Percentiles rank a stretch among this genome's conserved stretches.
phyloP scores from a whole-genome alignment of 1,284 basidiomycete genomes.

The Jaminaea rosea region DNA sequence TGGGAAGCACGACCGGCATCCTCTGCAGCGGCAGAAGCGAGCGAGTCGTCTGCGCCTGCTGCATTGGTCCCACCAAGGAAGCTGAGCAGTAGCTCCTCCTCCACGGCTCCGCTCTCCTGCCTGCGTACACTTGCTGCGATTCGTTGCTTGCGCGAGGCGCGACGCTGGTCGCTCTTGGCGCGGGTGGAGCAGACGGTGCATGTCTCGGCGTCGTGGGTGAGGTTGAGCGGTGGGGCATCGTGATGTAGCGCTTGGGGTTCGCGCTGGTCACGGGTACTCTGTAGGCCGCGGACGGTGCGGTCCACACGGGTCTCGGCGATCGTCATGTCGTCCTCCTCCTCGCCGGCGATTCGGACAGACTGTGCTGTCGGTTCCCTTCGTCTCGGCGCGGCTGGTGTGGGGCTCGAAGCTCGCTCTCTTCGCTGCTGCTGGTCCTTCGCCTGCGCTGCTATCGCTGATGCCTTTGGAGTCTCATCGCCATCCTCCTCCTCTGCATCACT shows the following conservation, averaged over 20 bases:
- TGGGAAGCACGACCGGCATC: no score
- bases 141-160: constrained; percentile 11
- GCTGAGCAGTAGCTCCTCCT: constrained; percentile 15
- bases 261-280: not conserved
- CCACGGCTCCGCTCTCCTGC: constrained; percentile 10
- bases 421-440: not conserved
- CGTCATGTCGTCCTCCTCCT: constrained; percentile 1
- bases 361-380: no score
- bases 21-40: not conserved
- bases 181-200: constrained; percentile 20
- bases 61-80: constrained; percentile 1
- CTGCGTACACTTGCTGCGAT: constrained; percentile 9
- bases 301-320: not conserved
- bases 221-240: not conserved
- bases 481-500: not conserved
- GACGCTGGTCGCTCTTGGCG: constrained; percentile 8
- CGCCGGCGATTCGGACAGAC: no score
- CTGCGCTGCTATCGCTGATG: not conserved
- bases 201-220: constrained; percentile 8
- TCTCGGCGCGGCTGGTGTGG: not conserved
- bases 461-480: constrained; percentile 12
- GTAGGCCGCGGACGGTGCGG: not conserved
- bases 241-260: not conserved
- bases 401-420: constrained; percentile 5
- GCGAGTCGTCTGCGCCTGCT: not conserved